These are phyloP conservation scores for Raffaelea deltoideospora DNA, from an alignment of 2,329 filamentous ascomycete genomes.

Conservation along the genomic window DNA sequence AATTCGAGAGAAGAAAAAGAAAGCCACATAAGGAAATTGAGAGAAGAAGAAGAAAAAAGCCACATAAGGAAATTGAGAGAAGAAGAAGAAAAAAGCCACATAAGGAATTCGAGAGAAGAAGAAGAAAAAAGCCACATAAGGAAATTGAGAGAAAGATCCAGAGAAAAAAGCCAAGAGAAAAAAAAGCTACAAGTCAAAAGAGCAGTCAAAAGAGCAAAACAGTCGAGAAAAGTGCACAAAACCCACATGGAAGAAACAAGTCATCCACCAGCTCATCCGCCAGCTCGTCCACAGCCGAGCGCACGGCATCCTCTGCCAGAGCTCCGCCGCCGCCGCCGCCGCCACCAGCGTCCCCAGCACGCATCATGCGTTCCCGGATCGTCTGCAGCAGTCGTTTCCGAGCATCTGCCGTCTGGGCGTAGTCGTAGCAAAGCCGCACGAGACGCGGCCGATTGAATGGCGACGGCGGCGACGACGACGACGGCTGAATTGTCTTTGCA, in stretches of 20 bases:
- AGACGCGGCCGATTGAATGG: not conserved
- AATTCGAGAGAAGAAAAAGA: too few species aligned
- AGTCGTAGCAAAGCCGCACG: not conserved
- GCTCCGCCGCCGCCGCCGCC: not conserved
- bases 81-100: too few species aligned
- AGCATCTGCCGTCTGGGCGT: not conserved
- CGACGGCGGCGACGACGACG: not conserved
- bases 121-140: too few species aligned
- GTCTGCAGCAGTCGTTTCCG: not conserved
- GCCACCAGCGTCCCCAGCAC: not conserved
- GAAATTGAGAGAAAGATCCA: too few species aligned
- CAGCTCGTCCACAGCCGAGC: not conserved
- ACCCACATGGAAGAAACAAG: conserved; percentile 1
- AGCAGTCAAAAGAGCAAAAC: not conserved
- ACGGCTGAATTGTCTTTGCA: not conserved
- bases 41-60: too few species aligned
- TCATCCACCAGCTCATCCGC: conserved; percentile 1
- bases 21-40: too few species aligned
- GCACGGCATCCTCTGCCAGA: too few species aligned
- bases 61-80: too few species aligned
- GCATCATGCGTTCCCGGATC: not conserved
- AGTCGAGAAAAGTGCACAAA: not conserved
- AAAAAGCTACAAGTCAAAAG: too few species aligned
- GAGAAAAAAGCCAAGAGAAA: too few species aligned
- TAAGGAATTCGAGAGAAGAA: too few species aligned